Evolutionary conservation across 805 yeast genomes (phyloP), one percentile per base, ranked within the genome.

Genomic region (Millerozyma miso): DNA sequence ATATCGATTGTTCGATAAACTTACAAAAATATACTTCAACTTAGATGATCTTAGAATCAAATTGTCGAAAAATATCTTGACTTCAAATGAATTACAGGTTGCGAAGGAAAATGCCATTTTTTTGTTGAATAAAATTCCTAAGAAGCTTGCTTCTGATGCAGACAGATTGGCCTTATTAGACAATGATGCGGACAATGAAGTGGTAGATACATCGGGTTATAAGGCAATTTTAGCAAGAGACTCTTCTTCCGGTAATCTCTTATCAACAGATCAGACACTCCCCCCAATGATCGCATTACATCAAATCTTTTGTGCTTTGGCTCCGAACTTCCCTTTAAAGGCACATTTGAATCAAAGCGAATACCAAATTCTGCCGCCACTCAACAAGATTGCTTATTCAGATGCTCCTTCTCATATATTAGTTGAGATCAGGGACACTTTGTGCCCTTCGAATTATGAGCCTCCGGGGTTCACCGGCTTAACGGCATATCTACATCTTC

Each of bases 401-500:
- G 74, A 74, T 3, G 71, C 77, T 3, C 79, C 84, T 2, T 73
- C 82, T 3, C 89, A 86, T 58, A 78, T 88, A 43, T 61, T 87
- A 59, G 87, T 85, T 36, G 93, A 85, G 58, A 83, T 87, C 60
- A 81, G 82, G 55, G 76, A 85, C 33, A 87, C 85, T 32, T 65
- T 70, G 15, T 77, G 79, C 26, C 73, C 86, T 1, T 73, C 85
- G 0, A 68, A 69, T 19, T 67, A 78, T 49, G 73, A 76, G 44
- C 89, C 89, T 18, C 76, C 78, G 41, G 87, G 85, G 2, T 82
- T 79, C 50, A 75, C 75, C 5, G 88, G 88, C 16, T 76, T 84
- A 76, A 79, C 79, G 38, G 90, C 89, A 3, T 80, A 81, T 52
- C 69, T 88, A 64, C 83, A 82, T 58, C 63, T 88, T 52, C 69